Conservation (phyloP, 2,329 filamentous ascomycete genomes). For the Phyllosticta citrichinensis region DNA sequence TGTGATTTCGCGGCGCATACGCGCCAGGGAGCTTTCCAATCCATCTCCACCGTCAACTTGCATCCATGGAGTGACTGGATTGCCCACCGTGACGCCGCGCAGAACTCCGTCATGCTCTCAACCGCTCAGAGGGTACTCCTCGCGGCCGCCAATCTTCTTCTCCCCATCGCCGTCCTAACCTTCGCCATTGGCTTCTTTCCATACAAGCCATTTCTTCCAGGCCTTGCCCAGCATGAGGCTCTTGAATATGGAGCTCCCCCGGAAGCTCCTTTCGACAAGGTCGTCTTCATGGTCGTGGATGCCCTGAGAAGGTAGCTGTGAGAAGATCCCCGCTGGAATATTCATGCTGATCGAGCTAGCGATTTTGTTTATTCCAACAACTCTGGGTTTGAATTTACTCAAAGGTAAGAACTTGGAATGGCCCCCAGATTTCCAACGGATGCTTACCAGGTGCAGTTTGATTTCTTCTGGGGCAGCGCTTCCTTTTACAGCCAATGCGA, state of each 20-base stretch:
- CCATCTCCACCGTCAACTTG: not conserved
- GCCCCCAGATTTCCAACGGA: not conserved
- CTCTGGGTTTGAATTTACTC: constrained; percentile 80
- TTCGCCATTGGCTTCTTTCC: constrained; percentile 95
- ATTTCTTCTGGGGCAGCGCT: constrained; percentile 75
- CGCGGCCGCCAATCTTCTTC: constrained; percentile 61
- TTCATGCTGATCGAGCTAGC: constrained; percentile 36
- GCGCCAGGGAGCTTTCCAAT: not conserved
- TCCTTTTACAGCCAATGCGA: constrained; percentile 90
- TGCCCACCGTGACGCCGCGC: not conserved
- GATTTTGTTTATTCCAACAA: constrained; percentile 81
- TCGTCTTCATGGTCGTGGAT: constrained; percentile 97
- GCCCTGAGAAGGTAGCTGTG: constrained; percentile 66
- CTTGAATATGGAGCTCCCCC: constrained; percentile 47
- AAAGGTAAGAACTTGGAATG: constrained; percentile 50
- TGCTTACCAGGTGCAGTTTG: constrained; percentile 46
- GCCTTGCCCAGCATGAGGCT: constrained; percentile 60
- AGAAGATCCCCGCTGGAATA: not conserved
- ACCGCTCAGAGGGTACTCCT: constrained; percentile 30
- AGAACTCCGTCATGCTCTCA: not conserved
- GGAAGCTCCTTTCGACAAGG: constrained; percentile 67
- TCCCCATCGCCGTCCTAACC: constrained; percentile 55
- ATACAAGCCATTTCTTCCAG: constrained; percentile 87
- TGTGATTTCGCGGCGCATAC: not conserved
- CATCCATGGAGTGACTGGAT: constrained; percentile 2